Base-by-base conservation (phyloP, 202 grass and related monocot genomes). In the Zoysia matrella region DNA sequence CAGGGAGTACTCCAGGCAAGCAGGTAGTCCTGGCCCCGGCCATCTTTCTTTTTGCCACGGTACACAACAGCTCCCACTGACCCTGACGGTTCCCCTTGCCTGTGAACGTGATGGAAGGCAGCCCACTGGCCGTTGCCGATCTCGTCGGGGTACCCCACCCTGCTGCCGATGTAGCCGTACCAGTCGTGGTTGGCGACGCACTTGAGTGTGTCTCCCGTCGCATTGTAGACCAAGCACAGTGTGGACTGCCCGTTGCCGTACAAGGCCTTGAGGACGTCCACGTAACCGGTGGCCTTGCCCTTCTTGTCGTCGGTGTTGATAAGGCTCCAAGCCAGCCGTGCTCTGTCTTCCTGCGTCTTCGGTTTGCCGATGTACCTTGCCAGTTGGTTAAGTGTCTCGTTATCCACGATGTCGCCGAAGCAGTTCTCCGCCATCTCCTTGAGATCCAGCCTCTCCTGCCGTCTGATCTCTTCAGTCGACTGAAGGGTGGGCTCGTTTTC, bases 41-140 rank as follows among this genome's bases (percentile, higher is more conserved):
- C 63, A 7, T 68, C 15, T 5, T 8, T 54, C 1, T 12, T 30
- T 14, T 42, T 79, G 39, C 15, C 76, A 1, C 63, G 76, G 50
- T 68, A 79, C 36, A 79, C 76, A 5, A 67, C 63, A 1, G 39
- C 76, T 7, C 8, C 76, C 11, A 13, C 3, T 0, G 63, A 79
- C 0, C 64, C 50, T 5, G 63, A 46, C 0, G 39, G 7, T 2
- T 40, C 47, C 7, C 41, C 50, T 11, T 41, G 14, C 16, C 18
- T 75, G 49, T 72, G 69, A 18, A 75, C 6, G 7, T 77, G 74
- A 36, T 11, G 46, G 60, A 77, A 77, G 11, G 46, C 74, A 14
- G 45, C 74, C 74, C 74, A 77, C 60, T 65, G 74, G 11, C 74
- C 60, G 3, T 77, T 77, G 22, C 60, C 74, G 6, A 77, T 77